Evolutionary conservation across 164 flowering plant species (phyloP).

Genomic region (Berberis thunbergii): DNA sequence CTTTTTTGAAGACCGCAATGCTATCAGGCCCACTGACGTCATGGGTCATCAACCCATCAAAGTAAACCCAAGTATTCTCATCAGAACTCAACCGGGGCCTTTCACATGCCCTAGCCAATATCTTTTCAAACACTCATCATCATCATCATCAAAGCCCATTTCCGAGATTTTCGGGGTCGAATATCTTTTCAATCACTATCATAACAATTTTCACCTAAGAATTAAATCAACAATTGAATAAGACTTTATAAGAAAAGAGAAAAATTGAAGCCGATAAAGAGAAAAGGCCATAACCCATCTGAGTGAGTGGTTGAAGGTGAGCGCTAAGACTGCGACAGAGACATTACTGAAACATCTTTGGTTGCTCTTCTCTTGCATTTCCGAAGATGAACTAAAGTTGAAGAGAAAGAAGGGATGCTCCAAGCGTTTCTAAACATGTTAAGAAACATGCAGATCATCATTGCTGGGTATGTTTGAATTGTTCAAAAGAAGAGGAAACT

Average conservation of each 20-base stretch:
- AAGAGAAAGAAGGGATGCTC: constrained; percentile 33
- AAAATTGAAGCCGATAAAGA: background rate
- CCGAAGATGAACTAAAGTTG: constrained; percentile 22
- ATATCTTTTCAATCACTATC: background rate
- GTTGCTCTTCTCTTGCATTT: constrained; percentile 26
- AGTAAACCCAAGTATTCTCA: constrained; percentile 94
- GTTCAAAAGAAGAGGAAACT: background rate
- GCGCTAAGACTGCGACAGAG: constrained; percentile 70
- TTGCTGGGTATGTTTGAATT: background rate
- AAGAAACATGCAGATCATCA: background rate
- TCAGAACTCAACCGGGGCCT: constrained; percentile 69
- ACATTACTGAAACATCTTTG: constrained; percentile 60
- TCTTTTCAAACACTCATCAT: constrained; percentile 99
- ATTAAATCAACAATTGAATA: background rate
- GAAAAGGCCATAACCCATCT: constrained; percentile 21
- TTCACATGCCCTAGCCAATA: constrained; percentile 80
- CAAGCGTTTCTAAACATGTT: constrained; percentile 30
- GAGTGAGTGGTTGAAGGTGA: constrained; percentile 80
- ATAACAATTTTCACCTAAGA: background rate
- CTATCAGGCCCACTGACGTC: constrained; percentile 98
- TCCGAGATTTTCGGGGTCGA: background rate
- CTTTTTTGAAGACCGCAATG: constrained; percentile 80
- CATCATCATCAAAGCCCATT: background rate
- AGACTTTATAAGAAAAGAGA: no score
- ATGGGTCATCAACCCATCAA: constrained; percentile 96